These are phyloP conservation scores for Cryptomeria japonica DNA, from an alignment of 75 land plant species.

Conservation along the genomic window DNA sequence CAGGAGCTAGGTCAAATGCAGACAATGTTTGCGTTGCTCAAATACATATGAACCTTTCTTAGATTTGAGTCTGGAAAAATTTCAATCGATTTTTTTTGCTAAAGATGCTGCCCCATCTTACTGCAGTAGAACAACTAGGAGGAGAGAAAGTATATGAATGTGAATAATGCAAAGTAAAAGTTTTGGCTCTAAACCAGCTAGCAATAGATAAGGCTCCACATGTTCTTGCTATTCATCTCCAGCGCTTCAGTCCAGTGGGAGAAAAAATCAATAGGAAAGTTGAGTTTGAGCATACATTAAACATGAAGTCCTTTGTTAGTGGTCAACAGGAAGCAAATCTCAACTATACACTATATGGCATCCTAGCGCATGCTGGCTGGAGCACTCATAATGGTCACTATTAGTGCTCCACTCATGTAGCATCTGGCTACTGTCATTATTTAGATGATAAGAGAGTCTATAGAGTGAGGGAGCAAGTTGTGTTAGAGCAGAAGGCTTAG, in stretches of 20 bases:
- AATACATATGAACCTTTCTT: slow-evolving; percentile 85
- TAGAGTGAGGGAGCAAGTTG: too few relatives aligned
- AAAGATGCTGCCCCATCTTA: slow-evolving; percentile 77
- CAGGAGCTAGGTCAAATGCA: slow-evolving; percentile 96
- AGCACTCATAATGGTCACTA: too few relatives aligned
- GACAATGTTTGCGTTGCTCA: slow-evolving; percentile 69
- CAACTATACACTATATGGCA: too few relatives aligned
- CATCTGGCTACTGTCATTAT: too few relatives aligned
- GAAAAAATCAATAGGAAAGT: too few relatives aligned
- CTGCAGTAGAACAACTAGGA: slow-evolving; percentile 71
- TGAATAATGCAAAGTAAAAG: slow-evolving; percentile 76
- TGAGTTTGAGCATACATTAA: too few relatives aligned
- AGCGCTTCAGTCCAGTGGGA: slow-evolving; percentile 80
- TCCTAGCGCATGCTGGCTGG: too few relatives aligned
- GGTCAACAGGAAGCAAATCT: too few relatives aligned
- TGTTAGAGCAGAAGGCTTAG: too few relatives aligned
- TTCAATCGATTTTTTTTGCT: slow-evolving; percentile 65
- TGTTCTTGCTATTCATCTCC: slow-evolving; percentile 81
- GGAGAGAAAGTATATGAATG: slow-evolving; percentile 80
- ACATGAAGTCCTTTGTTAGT: too few relatives aligned
- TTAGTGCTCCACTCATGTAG: too few relatives aligned
- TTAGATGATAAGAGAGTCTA: too few relatives aligned
- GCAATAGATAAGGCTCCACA: slow-evolving; percentile 75
- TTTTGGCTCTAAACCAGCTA: slow-evolving; percentile 82
- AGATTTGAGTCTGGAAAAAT: slow-evolving; percentile 85